phyloP scores from a whole-genome alignment of 2,329 filamentous ascomycete genomes.

The Botrytis fabae region DNA sequence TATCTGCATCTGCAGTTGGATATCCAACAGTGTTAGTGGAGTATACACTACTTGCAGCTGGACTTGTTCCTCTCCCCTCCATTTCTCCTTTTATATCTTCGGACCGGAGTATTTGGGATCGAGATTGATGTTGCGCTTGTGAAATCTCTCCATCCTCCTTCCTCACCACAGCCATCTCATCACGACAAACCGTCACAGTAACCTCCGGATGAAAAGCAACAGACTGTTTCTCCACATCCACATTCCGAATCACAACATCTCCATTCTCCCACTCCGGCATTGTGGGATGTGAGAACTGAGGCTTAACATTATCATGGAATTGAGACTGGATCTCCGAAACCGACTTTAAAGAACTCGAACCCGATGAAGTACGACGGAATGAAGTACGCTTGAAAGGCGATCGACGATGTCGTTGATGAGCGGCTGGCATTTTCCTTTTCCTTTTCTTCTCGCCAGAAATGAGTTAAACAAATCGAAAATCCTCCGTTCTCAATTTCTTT shows the following conservation, averaged over 20 bases:
- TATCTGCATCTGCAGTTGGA: background rate
- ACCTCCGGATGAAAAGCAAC: background rate
- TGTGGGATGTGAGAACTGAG: background rate
- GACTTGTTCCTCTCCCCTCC: background rate
- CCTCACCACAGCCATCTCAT: background rate
- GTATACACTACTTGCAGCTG: background rate
- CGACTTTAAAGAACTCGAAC: background rate
- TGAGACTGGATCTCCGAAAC: background rate
- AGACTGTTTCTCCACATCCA: background rate
- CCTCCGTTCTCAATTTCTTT: background rate
- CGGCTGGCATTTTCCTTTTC: background rate
- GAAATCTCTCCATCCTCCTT: background rate
- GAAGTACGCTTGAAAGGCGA: background rate
- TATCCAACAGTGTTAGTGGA: background rate
- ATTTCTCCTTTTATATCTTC: background rate
- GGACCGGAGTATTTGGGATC: fast-evolving
- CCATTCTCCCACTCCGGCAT: background rate
- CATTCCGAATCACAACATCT: background rate
- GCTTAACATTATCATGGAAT: background rate
- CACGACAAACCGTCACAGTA: background rate
- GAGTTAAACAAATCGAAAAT: background rate
- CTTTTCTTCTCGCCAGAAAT: background rate
- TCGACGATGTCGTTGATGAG: conserved; percentile 2
- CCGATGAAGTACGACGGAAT: background rate
- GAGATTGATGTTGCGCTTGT: background rate